Conservation (phyloP, 176 grass and related monocot species). For the Cenchrus fungigraminus region DNA sequence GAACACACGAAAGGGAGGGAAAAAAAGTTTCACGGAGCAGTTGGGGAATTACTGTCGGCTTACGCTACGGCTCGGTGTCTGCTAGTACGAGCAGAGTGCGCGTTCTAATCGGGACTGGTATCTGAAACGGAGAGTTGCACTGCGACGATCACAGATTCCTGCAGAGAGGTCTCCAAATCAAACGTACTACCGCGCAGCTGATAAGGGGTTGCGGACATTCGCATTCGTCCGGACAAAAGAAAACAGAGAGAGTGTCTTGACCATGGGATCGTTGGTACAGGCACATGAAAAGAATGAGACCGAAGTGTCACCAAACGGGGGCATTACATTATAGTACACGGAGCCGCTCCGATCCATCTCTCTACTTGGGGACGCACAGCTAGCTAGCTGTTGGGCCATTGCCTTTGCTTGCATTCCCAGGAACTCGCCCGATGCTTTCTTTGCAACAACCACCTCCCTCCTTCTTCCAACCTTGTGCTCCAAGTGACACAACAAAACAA, state of each 20-base stretch:
- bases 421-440: slow-evolving; percentile 53
- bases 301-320: slow-evolving; percentile 59
- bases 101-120: neutral
- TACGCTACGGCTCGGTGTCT: neutral
- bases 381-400: slow-evolving; percentile 52
- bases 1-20: neutral
- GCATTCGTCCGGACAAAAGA: neutral
- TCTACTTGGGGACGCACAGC: slow-evolving; percentile 11
- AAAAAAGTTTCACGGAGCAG: neutral
- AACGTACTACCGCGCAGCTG: neutral
- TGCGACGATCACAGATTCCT: neutral
- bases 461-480: slow-evolving; percentile 45
- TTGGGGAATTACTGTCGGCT: slow-evolving; percentile 2
- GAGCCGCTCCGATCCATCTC: slow-evolving; percentile 1
- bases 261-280: slow-evolving; percentile 4
- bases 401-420: slow-evolving; percentile 79
- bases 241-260: neutral
- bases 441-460: slow-evolving; percentile 42
- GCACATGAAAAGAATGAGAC: slow-evolving; percentile 44
- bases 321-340: slow-evolving; percentile 56
- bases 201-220: neutral
- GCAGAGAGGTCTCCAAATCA: neutral
- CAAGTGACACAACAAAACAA: slow-evolving; percentile 53
- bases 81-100: neutral
- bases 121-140: neutral